These are phyloP conservation scores for Diplodia seriata DNA, from an alignment of 2,329 filamentous ascomycete genomes.

Conservation along the genomic window DNA sequence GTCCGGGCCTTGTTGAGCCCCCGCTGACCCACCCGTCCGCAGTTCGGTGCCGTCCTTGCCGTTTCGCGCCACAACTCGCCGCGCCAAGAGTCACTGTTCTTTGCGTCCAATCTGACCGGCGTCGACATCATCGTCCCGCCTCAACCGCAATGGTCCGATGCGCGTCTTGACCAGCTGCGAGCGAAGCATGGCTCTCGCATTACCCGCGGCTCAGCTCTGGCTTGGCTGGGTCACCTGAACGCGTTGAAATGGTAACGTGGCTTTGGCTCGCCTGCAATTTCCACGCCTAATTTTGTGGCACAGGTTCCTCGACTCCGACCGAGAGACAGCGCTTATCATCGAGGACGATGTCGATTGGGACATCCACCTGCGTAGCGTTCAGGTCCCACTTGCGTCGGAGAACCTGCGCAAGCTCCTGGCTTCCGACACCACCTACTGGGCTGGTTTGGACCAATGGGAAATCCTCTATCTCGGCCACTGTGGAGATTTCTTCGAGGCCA, in stretches of 20 bases:
- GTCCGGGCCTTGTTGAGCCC: not conserved
- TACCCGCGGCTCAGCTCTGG: conserved; percentile 47
- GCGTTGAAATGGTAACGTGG: conserved; percentile 44
- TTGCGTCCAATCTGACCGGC: conserved; percentile 48
- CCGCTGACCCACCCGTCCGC: not conserved
- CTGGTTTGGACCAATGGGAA: conserved; percentile 43
- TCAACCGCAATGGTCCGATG: conserved; percentile 49
- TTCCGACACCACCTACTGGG: conserved; percentile 45
- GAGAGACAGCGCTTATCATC: conserved; percentile 46
- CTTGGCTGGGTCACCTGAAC: conserved; percentile 52
- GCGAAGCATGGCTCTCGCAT: conserved; percentile 41
- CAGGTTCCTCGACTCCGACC: conserved; percentile 45
- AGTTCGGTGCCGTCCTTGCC: conserved; percentile 50
- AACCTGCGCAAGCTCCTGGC: conserved; percentile 41
- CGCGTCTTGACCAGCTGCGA: conserved; percentile 42
- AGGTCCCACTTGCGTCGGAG: conserved; percentile 44
- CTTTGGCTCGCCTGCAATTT: conserved; percentile 12
- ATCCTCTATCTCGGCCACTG: conserved; percentile 52
- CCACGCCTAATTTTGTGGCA: conserved; percentile 33
- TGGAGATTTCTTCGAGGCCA: conserved; percentile 44
- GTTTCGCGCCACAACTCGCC: conserved; percentile 48
- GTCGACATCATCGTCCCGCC: conserved; percentile 49
- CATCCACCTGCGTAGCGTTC: conserved; percentile 45
- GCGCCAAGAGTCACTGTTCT: conserved; percentile 45
- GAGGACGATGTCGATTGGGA: conserved; percentile 53